phyloP scores from a whole-genome alignment of 495 filamentous ascomycete species.

The Beverwykella pulmonaria region DNA sequence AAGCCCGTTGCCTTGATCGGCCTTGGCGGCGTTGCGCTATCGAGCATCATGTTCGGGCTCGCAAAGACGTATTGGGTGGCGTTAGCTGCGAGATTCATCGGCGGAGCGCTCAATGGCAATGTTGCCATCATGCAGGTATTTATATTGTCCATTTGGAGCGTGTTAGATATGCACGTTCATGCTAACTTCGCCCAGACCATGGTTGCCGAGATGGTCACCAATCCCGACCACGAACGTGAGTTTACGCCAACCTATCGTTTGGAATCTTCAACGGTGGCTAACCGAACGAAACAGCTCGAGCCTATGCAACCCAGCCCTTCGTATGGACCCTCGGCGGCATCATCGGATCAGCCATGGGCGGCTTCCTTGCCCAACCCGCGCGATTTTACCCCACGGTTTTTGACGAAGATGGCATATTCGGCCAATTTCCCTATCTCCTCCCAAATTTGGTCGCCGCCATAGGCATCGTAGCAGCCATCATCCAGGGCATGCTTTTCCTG shows the following conservation, averaged over 20 bases:
- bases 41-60: slow-evolving; percentile 33
- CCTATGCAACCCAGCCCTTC: slow-evolving; percentile 38
- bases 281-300: slow-evolving; percentile 20
- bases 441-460: slow-evolving; percentile 36
- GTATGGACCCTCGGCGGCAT: slow-evolving; percentile 40
- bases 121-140: slow-evolving; percentile 36
- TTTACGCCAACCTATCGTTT: not conserved
- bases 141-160: too few relatives aligned
- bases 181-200: too few relatives aligned
- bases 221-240: slow-evolving; percentile 38
- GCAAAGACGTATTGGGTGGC: slow-evolving; percentile 37
- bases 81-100: slow-evolving; percentile 31
- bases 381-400: slow-evolving; percentile 32
- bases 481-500: slow-evolving; percentile 38
- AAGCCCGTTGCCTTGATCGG: slow-evolving; percentile 35
- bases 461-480: slow-evolving; percentile 31
- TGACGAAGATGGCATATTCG: slow-evolving; percentile 30
- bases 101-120: slow-evolving; percentile 39
- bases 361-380: slow-evolving; percentile 38
- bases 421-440: slow-evolving; percentile 37
- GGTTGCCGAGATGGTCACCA: slow-evolving; percentile 37
- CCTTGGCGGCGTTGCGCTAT: slow-evolving; percentile 32
- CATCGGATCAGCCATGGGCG: slow-evolving; percentile 39
- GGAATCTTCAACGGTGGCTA: not conserved
- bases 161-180: too few relatives aligned